phyloP scores from a whole-genome alignment of 352 stramenopile species.

The Phytophthora hibernalis region DNA sequence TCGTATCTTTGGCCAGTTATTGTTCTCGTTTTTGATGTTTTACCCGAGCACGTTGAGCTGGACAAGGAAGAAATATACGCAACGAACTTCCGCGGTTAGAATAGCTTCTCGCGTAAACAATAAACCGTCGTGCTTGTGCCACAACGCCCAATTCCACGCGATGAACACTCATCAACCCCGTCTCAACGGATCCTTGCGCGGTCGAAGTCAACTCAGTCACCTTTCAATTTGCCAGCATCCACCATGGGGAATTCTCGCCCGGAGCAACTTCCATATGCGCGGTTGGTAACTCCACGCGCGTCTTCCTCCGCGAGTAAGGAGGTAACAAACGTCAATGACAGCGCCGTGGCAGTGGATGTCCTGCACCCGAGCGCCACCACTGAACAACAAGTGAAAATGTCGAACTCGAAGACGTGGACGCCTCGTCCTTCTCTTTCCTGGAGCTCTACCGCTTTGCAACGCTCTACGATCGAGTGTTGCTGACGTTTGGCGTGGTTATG shows the following conservation, averaged over 20 bases:
- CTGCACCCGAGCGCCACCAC: not conserved
- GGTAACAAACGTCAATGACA: not conserved
- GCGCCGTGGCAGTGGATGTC: not conserved
- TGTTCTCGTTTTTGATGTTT: too few species aligned
- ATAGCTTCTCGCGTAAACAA: too few species aligned
- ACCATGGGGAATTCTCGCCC: not conserved
- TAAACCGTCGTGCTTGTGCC: too few species aligned
- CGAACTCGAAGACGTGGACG: not conserved
- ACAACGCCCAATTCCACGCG: not conserved
- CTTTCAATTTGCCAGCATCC: not conserved
- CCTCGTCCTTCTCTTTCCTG: not conserved
- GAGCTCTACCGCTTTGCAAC: not conserved
- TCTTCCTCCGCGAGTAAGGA: not conserved
- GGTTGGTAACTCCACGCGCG: not conserved
- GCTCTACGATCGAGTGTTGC: not conserved
- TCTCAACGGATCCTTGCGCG: not conserved
- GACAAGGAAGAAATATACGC: too few species aligned
- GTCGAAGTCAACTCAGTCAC: not conserved
- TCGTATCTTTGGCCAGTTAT: too few species aligned
- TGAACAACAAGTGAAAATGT: not conserved
- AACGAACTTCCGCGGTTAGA: too few species aligned
- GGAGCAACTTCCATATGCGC: not conserved
- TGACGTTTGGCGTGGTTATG: not conserved
- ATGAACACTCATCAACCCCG: not conserved
- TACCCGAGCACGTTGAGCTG: too few species aligned